phyloP scores from a whole-genome alignment of 2,329 filamentous ascomycete species.

The Phaeosphaeriaceae sp. region DNA sequence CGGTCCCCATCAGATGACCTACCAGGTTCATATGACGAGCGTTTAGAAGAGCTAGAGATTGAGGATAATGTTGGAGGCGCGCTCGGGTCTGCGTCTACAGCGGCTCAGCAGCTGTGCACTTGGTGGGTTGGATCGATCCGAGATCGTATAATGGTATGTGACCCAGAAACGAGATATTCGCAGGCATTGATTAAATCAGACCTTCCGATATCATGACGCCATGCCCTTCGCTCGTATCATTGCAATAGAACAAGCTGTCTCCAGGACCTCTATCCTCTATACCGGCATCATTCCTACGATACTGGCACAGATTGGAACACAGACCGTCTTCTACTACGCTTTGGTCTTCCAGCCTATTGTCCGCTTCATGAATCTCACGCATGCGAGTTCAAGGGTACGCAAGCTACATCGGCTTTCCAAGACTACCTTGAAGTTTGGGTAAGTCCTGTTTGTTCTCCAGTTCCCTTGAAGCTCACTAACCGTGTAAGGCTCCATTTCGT shows the following conservation, averaged over 20 bases:
- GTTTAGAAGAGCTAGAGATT: constrained; percentile 36
- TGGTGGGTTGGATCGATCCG: constrained; percentile 46
- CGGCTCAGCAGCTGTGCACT: constrained; percentile 37
- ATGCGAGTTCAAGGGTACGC: constrained; percentile 27
- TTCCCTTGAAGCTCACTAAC: not conserved
- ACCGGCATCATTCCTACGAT: constrained; percentile 34
- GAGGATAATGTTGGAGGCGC: constrained; percentile 40
- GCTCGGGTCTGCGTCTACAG: constrained; percentile 29
- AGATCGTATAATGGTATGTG: constrained; percentile 33
- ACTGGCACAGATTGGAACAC: constrained; percentile 26
- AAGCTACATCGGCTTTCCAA: constrained; percentile 30
- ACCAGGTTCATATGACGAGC: constrained; percentile 35
- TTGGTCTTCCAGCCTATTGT: constrained; percentile 36
- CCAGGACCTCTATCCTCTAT: constrained; percentile 33
- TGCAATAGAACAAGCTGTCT: constrained; percentile 24
- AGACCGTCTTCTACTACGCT: constrained; percentile 26
- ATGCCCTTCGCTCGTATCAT: constrained; percentile 36
- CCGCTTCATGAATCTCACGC: constrained; percentile 30
- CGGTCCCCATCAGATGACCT: constrained; percentile 32
- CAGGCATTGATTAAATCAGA: constrained; percentile 18
- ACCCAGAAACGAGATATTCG: not conserved
- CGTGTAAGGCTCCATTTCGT: constrained; percentile 32
- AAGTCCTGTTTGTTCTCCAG: constrained; percentile 3
- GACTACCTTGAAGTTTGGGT: constrained; percentile 29
- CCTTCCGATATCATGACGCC: constrained; percentile 33